Evolutionary conservation across 306 rosid genomes (phyloP).

Genomic region (Vigna reflexopilosa): DNA sequence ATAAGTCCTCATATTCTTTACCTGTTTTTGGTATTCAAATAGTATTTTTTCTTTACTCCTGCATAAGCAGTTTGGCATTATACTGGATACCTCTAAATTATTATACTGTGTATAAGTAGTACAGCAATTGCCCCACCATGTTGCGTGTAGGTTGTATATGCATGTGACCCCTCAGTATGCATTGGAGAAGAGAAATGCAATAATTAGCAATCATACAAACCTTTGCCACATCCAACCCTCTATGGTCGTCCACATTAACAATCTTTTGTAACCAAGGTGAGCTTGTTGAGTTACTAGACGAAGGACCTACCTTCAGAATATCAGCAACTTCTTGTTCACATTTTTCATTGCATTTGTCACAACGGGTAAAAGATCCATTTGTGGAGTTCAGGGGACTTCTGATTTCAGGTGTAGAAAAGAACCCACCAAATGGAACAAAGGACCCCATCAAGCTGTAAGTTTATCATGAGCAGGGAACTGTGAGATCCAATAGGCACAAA

Average conservation of each 20-base stretch:
- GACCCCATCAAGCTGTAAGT: conserved; percentile 96
- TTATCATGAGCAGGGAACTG: conserved; percentile 77
- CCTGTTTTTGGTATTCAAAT: background rate
- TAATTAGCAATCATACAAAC: conserved; percentile 58
- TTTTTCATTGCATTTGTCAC: conserved; percentile 72
- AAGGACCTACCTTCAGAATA: conserved; percentile 57
- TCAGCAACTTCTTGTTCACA: conserved; percentile 83
- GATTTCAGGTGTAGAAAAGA: conserved; percentile 71
- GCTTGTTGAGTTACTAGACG: conserved; percentile 55
- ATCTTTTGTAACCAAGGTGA: conserved; percentile 64
- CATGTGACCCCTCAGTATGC: conserved; percentile 24
- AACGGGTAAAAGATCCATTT: conserved; percentile 58
- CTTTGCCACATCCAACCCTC: conserved; percentile 63
- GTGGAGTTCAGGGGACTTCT: conserved; percentile 54
- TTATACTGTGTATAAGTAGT: background rate
- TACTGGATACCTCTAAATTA: background rate
- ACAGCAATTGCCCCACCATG: conserved; percentile 42
- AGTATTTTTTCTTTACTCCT: background rate
- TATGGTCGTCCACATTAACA: conserved; percentile 50
- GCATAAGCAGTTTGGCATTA: background rate
- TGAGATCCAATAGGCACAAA: conserved; percentile 70
- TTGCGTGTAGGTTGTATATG: conserved; percentile 23
- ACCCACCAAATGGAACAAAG: conserved; percentile 96
- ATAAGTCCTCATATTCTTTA: background rate
- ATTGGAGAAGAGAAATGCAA: conserved; percentile 41